A percentile compares a stretch with the other conserved stretches of the same genome.
These are phyloP conservation scores for Sinapis alba DNA, from an alignment of 441 rosid genomes.

Conservation along the genomic window DNA sequence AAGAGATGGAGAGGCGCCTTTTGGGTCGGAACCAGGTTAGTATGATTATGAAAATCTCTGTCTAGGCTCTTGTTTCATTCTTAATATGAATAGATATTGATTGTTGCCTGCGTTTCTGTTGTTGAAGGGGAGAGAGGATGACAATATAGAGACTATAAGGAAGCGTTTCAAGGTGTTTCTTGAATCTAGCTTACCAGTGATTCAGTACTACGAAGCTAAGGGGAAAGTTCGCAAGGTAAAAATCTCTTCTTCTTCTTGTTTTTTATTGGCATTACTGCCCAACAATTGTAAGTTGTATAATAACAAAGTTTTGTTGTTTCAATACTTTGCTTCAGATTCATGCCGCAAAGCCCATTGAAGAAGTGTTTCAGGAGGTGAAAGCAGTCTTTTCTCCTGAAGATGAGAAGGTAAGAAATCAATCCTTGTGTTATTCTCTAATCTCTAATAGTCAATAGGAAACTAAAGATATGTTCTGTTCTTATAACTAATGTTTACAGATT, in stretches of 20 bases:
- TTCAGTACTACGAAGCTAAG: slow-evolving; percentile 49
- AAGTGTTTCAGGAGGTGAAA: slow-evolving; percentile 46
- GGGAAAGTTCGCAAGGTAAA: slow-evolving; percentile 55
- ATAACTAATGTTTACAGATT: slow-evolving; percentile 6
- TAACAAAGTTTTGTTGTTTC: slow-evolving; percentile 8
- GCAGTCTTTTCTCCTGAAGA: slow-evolving; percentile 37
- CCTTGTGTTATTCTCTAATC: slow-evolving; percentile 27
- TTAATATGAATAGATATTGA: background rate
- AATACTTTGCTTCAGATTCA: slow-evolving; percentile 39
- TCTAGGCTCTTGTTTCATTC: background rate
- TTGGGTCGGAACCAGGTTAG: slow-evolving; percentile 52
- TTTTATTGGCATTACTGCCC: background rate
- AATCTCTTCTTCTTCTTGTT: background rate
- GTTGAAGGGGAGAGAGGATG: slow-evolving; percentile 59
- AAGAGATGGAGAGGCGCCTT: slow-evolving; percentile 54
- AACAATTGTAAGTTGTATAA: background rate
- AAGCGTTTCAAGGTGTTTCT: slow-evolving; percentile 55
- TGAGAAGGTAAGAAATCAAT: slow-evolving; percentile 39
- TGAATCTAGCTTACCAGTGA: slow-evolving; percentile 54
- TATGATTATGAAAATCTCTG: background rate
- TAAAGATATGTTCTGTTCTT: too few relatives aligned
- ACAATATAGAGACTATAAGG: slow-evolving; percentile 53
- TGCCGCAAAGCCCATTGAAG: slow-evolving; percentile 51
- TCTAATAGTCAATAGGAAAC: slow-evolving; percentile 5
- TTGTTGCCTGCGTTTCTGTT: background rate